Evolutionary conservation across 2,329 filamentous ascomycete genomes (phyloP).

Genomic region (Diaporthe ampelina): DNA sequence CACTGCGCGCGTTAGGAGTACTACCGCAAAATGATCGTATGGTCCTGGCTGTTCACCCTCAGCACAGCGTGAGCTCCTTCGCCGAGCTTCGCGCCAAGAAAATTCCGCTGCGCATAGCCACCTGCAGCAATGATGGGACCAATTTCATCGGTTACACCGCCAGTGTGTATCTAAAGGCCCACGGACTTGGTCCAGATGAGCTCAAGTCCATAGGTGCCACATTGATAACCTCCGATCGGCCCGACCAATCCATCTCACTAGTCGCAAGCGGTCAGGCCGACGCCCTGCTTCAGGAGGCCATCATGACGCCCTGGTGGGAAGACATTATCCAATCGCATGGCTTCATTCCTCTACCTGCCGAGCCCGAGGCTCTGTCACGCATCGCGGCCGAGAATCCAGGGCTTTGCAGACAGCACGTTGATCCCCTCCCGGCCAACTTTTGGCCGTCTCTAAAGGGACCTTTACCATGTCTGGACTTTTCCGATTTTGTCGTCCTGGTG

Average conservation of each 20-base stretch:
- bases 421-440: background rate
- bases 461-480: background rate
- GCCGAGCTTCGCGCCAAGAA: background rate
- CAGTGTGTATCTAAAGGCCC: background rate
- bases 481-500: background rate
- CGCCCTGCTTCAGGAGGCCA: background rate
- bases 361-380: background rate
- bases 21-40: background rate
- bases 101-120: background rate
- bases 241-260: background rate
- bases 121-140: background rate
- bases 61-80: background rate
- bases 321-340: background rate
- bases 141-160: background rate
- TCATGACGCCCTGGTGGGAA: background rate
- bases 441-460: background rate
- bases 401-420: background rate
- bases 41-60: background rate
- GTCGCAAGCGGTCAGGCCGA: background rate
- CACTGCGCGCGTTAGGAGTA: background rate
- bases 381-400: background rate
- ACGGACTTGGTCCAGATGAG: background rate
- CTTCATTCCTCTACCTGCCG: background rate
- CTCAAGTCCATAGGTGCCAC: background rate
- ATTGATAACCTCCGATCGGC: background rate